Evolutionary conservation across 2,329 filamentous ascomycete genomes (phyloP), one percentile per base, ranked within the genome.

Genomic region (Orbilia oligospora): DNA sequence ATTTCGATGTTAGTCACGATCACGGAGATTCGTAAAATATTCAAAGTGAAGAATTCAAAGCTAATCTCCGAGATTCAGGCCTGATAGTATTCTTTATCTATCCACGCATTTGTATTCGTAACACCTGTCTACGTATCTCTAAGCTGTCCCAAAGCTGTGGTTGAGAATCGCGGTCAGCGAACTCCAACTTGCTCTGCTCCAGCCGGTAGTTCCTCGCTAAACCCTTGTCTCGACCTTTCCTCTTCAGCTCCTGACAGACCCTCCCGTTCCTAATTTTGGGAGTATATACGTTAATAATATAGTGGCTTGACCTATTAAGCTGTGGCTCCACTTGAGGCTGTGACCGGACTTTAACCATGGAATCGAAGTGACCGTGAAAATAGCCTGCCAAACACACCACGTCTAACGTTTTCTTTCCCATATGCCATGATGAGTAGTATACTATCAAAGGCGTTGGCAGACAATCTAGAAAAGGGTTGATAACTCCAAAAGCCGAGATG

Each of bases 221-320:
- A 56, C 53, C 53, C 53, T 27, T 56, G 55, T 18, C 5, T 22
- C n/a, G 55, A 22, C 55, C 10, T 41, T 24, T 61, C 36, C 55
- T 61, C 41, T 61, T 38, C 55, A 61, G 55, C 55, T 61, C 16
- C 38, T 20, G 53, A 56, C 30, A 38, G 30, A 56, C 53, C 22
- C n/a, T n/a, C n/a, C n/a, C 49, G 27, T 56, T 18, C 27, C 53
- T 36, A 56, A 41, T 24, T 61, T 61, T 61, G 55, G 55, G 55
- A 14, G 18, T 20, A 16, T 2, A 22, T 22, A 18, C 36, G n/a
- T n/a, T n/a, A n/a, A n/a, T n/a, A n/a, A n/a, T n/a, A n/a, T 14
- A 9, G 36, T 14, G 2, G 18, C 24, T 18, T 14, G 14, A n/a
- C 16, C 16, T 27, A 56, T 18, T 38, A 2, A 38, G 20, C n/a